A percentile compares a stretch with the other conserved stretches of the same genome.
Conservation (phyloP, 208 protist species). For the Acanthamoeba rhysodes region DNA sequence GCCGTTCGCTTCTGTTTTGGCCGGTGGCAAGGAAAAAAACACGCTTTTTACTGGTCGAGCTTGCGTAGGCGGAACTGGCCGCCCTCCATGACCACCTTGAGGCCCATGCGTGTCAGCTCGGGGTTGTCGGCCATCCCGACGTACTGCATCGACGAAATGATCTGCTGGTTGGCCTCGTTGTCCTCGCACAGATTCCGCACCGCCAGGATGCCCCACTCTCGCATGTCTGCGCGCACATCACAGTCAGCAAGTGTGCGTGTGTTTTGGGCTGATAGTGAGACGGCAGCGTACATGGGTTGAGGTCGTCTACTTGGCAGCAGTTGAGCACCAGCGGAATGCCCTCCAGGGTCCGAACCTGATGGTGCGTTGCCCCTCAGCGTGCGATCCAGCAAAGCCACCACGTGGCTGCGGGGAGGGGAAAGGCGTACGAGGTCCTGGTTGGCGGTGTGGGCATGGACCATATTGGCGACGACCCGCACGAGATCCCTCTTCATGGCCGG, state of each 20-base stretch:
- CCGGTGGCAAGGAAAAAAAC: too few species aligned
- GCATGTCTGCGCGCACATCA: neutral
- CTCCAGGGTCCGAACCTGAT: neutral
- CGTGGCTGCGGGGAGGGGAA: neutral
- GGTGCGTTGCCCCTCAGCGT: neutral
- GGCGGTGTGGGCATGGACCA: constrained; percentile 14
- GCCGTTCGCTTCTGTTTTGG: too few species aligned
- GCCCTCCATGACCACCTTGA: constrained; percentile 25
- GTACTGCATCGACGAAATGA: constrained; percentile 9
- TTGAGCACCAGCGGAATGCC: constrained; percentile 54
- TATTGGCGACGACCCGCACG: constrained; percentile 39
- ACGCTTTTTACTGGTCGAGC: neutral
- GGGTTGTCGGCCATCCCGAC: constrained; percentile 3
- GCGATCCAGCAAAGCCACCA: too few species aligned
- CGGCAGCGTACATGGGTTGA: constrained; percentile 30
- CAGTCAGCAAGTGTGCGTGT: neutral
- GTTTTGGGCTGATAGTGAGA: neutral
- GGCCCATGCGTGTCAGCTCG: constrained; percentile 16
- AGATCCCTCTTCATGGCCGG: constrained; percentile 44
- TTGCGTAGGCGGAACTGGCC: constrained; percentile 48
- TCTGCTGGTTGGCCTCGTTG: constrained; percentile 51
- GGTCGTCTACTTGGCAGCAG: constrained; percentile 29
- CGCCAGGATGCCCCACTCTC: constrained; percentile 51
- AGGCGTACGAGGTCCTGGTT: constrained; percentile 47
- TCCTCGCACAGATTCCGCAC: constrained; percentile 52